Conservation (phyloP, 306 rosid genomes). For the Fragaria vesca region DNA sequence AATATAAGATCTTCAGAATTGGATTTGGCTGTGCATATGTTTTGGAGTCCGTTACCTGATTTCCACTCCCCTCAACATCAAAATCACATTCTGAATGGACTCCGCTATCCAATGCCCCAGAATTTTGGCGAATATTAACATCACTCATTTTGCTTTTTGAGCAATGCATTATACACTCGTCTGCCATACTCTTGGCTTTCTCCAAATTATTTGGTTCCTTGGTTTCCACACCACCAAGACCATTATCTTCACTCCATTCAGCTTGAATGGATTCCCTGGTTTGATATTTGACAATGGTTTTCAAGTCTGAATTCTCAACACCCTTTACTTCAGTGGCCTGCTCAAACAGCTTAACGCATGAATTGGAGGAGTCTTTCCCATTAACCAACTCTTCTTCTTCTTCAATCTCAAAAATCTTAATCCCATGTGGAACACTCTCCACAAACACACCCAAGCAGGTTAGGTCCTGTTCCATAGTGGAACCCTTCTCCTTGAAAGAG, state of each 20-base stretch:
- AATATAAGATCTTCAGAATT: neutral
- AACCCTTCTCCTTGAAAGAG: constrained; percentile 15
- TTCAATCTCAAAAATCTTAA: constrained; percentile 28
- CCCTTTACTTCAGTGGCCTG: constrained; percentile 6
- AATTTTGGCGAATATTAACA: constrained; percentile 11
- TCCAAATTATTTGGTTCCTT: constrained; percentile 11
- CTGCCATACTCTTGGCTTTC: constrained; percentile 11
- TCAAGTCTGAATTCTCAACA: neutral
- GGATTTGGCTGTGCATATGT: constrained; percentile 2
- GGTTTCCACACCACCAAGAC: constrained; percentile 19
- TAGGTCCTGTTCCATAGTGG: constrained; percentile 12
- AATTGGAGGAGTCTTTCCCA: neutral
- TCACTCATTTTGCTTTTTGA: constrained; percentile 15
- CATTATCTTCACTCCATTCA: constrained; percentile 22
- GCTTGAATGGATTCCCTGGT: constrained; percentile 20
- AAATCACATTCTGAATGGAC: neutral
- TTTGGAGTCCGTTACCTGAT: constrained; percentile 7
- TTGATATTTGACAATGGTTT: constrained; percentile 23
- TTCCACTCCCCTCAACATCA: constrained; percentile 12
- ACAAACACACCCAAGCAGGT: constrained; percentile 22
- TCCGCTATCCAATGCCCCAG: neutral
- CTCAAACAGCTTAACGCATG: neutral
- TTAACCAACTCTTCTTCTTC: constrained; percentile 11
- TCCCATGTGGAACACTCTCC: constrained; percentile 25
- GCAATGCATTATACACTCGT: constrained; percentile 11